Percentiles rank a stretch among this genome's conserved stretches.
phyloP scores from a whole-genome alignment of 202 grass and related monocot species.

The Schoenoplectus tabernaemontani region DNA sequence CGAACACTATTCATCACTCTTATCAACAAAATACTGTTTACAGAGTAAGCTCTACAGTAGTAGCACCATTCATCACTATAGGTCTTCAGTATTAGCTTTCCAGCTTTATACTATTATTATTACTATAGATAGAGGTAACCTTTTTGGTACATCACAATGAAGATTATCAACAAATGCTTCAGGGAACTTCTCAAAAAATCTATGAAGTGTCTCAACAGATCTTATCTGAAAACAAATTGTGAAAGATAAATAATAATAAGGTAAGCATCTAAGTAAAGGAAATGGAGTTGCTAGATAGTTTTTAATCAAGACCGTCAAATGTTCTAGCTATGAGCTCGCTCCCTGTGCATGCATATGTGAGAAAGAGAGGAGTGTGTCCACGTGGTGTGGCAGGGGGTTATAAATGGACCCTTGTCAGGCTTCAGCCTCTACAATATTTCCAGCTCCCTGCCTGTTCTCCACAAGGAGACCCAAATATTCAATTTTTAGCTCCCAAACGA shows the following conservation, averaged over 20 bases:
- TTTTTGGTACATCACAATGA: constrained; percentile 53
- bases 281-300: neutral
- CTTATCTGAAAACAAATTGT: constrained; percentile 51
- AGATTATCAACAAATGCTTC: constrained; percentile 83
- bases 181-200: constrained; percentile 90
- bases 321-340: neutral
- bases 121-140: constrained; percentile 33
- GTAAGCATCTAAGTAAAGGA: neutral
- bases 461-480: too few relatives aligned
- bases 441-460: too few relatives aligned
- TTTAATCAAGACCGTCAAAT: neutral
- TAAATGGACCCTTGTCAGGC: too few relatives aligned
- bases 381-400: too few relatives aligned
- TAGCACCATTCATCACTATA: too few relatives aligned
- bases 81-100: too few relatives aligned
- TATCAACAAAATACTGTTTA: neutral
- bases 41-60: neutral
- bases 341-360: neutral
- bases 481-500: too few relatives aligned
- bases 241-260: constrained; percentile 19
- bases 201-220: constrained; percentile 73
- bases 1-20: neutral
- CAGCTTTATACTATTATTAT: neutral
- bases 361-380: neutral
- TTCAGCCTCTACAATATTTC: too few relatives aligned